Conservation (phyloP, 352 stramenopile genomes). For the Pythium scleroteichum region DNA sequence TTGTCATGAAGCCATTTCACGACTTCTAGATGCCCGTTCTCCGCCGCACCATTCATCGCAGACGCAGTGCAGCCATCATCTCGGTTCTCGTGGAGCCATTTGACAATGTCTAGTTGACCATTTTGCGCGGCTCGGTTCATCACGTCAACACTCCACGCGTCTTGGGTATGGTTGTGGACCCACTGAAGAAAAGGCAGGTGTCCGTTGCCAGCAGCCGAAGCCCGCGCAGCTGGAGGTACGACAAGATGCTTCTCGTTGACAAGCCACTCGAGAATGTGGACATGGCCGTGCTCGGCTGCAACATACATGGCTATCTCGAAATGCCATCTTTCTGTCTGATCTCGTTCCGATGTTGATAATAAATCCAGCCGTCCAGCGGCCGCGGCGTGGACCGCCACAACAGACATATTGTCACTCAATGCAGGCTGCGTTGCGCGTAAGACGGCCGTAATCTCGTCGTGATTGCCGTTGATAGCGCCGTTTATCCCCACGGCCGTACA, state of each 20-base stretch:
- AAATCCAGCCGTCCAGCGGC: slow-evolving; percentile 6
- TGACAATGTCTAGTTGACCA: slow-evolving; percentile 6
- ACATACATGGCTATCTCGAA: slow-evolving; percentile 9
- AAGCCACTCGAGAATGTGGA: slow-evolving; percentile 13
- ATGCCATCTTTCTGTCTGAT: not conserved
- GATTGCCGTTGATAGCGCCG: not conserved
- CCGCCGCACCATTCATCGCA: slow-evolving; percentile 7
- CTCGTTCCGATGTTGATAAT: not conserved
- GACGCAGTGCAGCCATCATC: slow-evolving; percentile 1
- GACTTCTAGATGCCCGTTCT: not conserved
- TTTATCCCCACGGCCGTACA: not conserved
- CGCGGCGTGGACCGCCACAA: not conserved
- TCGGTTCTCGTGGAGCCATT: slow-evolving; percentile 16
- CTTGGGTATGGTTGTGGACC: not conserved
- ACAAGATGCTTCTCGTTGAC: not conserved
- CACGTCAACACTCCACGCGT: slow-evolving; percentile 7
- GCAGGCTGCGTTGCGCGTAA: not conserved
- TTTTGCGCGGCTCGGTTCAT: slow-evolving; percentile 2
- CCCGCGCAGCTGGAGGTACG: not conserved
- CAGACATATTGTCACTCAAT: not conserved
- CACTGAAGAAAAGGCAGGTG: slow-evolving; percentile 10
- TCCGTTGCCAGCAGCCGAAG: slow-evolving; percentile 6
- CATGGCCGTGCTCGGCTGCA: slow-evolving; percentile 9
- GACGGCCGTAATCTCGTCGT: slow-evolving; percentile 2
- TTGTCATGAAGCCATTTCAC: slow-evolving; percentile 15